These are phyloP conservation scores for Saccharomyces hybrid DNA, from an alignment of 1,139 yeast genomes.

Conservation along the genomic window DNA sequence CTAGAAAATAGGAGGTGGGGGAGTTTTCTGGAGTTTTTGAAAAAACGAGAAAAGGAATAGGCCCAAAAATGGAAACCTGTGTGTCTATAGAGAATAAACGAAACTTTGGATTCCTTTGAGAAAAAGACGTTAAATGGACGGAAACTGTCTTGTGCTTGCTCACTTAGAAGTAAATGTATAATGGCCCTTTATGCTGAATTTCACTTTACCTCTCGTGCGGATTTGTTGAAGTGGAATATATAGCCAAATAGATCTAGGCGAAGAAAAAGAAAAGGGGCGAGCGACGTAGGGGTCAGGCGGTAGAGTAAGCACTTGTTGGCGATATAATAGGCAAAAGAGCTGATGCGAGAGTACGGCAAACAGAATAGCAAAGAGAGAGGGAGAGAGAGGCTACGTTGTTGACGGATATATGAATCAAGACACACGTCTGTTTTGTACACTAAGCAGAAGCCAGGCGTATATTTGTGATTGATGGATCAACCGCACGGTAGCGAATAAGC, in stretches of 20 bases:
- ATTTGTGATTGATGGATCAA: not conserved
- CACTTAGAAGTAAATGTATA: not conserved
- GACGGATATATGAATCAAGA: not conserved
- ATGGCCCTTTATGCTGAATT: not conserved
- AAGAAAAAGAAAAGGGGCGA: conserved; percentile 1
- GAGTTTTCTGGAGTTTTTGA: not conserved
- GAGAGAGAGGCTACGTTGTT: not conserved
- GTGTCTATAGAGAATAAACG: not conserved
- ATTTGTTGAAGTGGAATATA: not conserved
- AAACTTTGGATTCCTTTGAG: not conserved
- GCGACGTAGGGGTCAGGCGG: not conserved
- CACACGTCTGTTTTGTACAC: not conserved
- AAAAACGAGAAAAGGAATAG: not conserved
- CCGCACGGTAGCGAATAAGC: not conserved
- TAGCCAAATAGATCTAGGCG: not conserved
- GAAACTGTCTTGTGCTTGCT: not conserved
- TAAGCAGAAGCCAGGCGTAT: not conserved
- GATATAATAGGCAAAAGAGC: not conserved
- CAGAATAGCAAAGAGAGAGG: not conserved
- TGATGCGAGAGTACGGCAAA: not conserved
- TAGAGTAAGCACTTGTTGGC: not conserved
- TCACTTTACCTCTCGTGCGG: not conserved
- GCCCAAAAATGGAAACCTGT: not conserved
- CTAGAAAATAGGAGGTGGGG: not conserved
- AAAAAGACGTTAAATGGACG: not conserved